phyloP scores from a whole-genome alignment of 352 stramenopile genomes.

The Pythium aquatile region DNA sequence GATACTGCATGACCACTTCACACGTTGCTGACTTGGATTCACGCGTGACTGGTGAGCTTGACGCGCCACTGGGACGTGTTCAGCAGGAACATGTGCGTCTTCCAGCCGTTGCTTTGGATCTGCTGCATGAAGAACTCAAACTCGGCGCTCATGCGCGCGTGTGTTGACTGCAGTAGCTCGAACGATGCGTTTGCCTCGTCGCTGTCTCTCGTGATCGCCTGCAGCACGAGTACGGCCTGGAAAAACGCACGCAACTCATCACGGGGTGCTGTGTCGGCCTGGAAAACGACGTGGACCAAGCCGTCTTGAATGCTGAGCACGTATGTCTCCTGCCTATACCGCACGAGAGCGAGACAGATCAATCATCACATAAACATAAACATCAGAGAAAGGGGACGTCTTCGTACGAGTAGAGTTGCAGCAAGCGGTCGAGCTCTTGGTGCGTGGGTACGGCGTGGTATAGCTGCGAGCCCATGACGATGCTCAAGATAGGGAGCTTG shows the following conservation, averaged over 20 bases:
- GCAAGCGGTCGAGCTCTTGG: constrained; percentile 42
- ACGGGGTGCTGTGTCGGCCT: constrained; percentile 40
- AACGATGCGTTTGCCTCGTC: constrained; percentile 13
- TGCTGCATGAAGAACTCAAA: constrained; percentile 68
- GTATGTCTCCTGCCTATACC: constrained; percentile 54
- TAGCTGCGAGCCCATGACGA: constrained; percentile 66
- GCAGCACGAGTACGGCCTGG: constrained; percentile 56
- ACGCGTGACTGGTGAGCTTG: constrained; percentile 47
- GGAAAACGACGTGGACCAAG: constrained; percentile 54
- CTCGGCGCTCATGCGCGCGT: constrained; percentile 46
- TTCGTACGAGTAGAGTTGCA: constrained; percentile 51
- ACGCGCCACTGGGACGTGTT: constrained; percentile 67
- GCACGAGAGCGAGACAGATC: too few species aligned
- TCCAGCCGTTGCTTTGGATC: constrained; percentile 59
- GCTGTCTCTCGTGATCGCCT: constrained; percentile 31
- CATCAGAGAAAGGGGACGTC: too few species aligned
- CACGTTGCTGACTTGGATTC: neutral
- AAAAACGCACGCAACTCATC: constrained; percentile 78
- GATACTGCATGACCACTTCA: too few species aligned
- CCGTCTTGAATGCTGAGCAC: constrained; percentile 41
- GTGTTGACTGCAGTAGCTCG: constrained; percentile 44
- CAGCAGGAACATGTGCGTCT: constrained; percentile 71
- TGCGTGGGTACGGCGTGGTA: constrained; percentile 35
- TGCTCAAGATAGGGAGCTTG: constrained; percentile 38
- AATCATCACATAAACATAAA: neutral